Conservation (phyloP, 495 filamentous ascomycete species). For the Tuber indicum region DNA sequence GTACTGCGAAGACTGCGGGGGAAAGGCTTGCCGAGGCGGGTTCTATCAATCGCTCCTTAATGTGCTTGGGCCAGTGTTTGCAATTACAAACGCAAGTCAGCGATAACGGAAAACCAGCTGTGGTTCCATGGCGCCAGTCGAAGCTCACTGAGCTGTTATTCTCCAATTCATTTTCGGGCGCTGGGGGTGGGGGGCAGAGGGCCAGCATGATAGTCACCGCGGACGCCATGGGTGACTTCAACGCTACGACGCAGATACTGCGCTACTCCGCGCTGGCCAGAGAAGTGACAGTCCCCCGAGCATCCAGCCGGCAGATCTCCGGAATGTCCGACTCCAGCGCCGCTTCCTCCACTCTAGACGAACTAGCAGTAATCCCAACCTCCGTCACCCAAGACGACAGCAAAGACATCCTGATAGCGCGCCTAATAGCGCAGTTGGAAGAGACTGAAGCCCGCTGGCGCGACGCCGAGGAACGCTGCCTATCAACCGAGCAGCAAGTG, state of each 20-base stretch:
- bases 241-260: slow-evolving; percentile 91
- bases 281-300: slow-evolving; percentile 82
- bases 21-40: slow-evolving; percentile 89
- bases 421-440: slow-evolving; percentile 69
- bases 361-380: slow-evolving; percentile 45
- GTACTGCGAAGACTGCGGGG: slow-evolving; percentile 87
- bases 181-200: slow-evolving; percentile 47
- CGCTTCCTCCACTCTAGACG: slow-evolving; percentile 34
- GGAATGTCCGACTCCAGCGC: slow-evolving; percentile 24
- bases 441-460: slow-evolving; percentile 52
- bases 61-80: slow-evolving; percentile 96
- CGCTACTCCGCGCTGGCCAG: slow-evolving; percentile 90
- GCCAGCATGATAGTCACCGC: slow-evolving; percentile 95
- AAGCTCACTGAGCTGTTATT: slow-evolving; percentile 95
- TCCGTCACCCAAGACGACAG: slow-evolving; percentile 46
- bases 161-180: slow-evolving; percentile 82
- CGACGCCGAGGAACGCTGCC: slow-evolving; percentile 54
- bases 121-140: slow-evolving; percentile 91
- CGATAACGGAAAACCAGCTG: slow-evolving; percentile 30
- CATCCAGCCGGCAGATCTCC: slow-evolving; percentile 20
- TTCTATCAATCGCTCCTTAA: slow-evolving; percentile 94
- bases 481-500: slow-evolving; percentile 70
- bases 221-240: slow-evolving; percentile 89
- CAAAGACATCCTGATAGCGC: slow-evolving; percentile 63
- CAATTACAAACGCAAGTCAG: slow-evolving; percentile 69